Percentiles rank a stretch among this genome's conserved stretches.
Evolutionary conservation across 768 basidiomycete genomes (phyloP).

Genomic region (Collybia mongolica): DNA sequence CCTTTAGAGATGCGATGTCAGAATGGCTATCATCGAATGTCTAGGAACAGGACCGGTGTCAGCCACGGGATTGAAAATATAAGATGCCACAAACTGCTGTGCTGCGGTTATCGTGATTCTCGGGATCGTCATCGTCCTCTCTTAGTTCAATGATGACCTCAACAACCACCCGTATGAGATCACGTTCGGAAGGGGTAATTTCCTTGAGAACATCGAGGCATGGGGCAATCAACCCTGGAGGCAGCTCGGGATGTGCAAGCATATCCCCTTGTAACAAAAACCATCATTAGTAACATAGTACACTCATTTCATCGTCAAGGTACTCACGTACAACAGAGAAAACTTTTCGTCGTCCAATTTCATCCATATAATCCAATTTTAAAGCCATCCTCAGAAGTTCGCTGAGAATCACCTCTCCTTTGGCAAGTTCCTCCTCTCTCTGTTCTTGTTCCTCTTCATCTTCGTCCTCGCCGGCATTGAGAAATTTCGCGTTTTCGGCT

Average conservation of each 20-base stretch:
- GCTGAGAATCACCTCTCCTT: slow-evolving; percentile 70
- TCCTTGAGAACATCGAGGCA: slow-evolving; percentile 86
- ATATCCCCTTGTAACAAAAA: slow-evolving; percentile 62
- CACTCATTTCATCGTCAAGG: neutral
- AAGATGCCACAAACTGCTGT: slow-evolving; percentile 9
- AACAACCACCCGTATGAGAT: slow-evolving; percentile 85
- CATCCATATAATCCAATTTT: slow-evolving; percentile 89
- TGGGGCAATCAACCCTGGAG: slow-evolving; percentile 72
- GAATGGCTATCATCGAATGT: slow-evolving; percentile 23
- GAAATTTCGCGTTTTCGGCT: slow-evolving; percentile 32
- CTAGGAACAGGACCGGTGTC: neutral
- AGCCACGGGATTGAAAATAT: neutral
- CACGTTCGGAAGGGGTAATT: slow-evolving; percentile 81
- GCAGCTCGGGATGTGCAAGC: slow-evolving; percentile 81
- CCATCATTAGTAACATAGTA: neutral
- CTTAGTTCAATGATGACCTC: slow-evolving; percentile 82
- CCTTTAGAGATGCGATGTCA: slow-evolving; percentile 25
- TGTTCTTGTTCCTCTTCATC: slow-evolving; percentile 45
- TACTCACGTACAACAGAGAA: slow-evolving; percentile 83
- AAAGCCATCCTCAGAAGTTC: slow-evolving; percentile 82
- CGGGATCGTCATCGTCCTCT: slow-evolving; percentile 31
- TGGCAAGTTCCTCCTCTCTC: slow-evolving; percentile 58
- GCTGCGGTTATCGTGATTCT: slow-evolving; percentile 30
- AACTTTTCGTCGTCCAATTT: slow-evolving; percentile 90
- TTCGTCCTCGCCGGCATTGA: slow-evolving; percentile 29